Evolutionary conservation across 805 yeast species (phyloP), one percentile per base, ranked within the genome.

Genomic region (Pichia cabralensis): DNA sequence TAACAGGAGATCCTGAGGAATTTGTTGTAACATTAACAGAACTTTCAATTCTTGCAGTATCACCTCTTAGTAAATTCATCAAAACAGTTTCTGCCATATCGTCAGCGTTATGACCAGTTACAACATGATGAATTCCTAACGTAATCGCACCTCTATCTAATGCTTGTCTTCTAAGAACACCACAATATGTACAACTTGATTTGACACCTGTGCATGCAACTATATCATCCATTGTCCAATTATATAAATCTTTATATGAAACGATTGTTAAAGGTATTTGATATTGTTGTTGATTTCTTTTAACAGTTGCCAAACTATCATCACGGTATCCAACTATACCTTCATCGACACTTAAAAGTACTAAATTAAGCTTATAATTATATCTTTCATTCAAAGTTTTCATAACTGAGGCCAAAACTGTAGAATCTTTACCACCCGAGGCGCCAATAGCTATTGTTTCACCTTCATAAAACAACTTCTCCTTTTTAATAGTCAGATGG

Each of bases 161-260:
- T 0, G 98, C 96, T 59, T 92, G 99, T 46, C 99, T 71, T 58
- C 99, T 68, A 37, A 92, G 74, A 6, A 92, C 98, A 32, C 99
- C 99, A 64, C 99, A 92, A 53, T 92, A 92, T 0, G 99, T 92
- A 59, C 99, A 92, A 53, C 94, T 83, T 46, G 85, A 85, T 53
- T 95, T 69, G 24, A 83, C 79, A 6, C 97, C 97, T 1, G 96
- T 92, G 53, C 92, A 83, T 1, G 88, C 76, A 2, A 92, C 99
- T 33, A 92, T 85, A 49, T 85, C 94, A 62, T 92, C 99, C 99
- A 92, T 92, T 10, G 95, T 84, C 99, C 99, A 92, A 50, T 88
- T 78, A 55, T 92, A 92, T 11, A 92, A 64, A 21, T 88, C 95
- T 43, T 75, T 75, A 49, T 92, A 92, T 11, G 95, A 81, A 5